A percentile compares a stretch with the other conserved stretches of the same genome.
phyloP scores from a whole-genome alignment of 1,284 basidiomycete genomes.

The Sporisorium exsertum region DNA sequence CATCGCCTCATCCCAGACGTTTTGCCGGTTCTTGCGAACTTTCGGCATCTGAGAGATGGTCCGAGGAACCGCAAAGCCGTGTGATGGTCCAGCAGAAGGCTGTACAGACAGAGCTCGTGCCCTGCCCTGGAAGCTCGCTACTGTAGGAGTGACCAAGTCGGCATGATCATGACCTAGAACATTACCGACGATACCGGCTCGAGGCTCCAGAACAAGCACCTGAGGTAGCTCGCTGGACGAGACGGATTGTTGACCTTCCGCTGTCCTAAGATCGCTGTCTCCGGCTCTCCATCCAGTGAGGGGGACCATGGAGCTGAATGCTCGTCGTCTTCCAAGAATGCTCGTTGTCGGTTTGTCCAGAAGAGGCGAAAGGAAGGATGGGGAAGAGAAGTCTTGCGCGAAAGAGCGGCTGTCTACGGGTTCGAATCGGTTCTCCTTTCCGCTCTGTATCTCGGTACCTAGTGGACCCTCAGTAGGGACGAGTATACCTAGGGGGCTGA shows the following conservation, averaged over 20 bases:
- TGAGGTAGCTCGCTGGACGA: conserved; percentile 8
- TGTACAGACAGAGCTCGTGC: conserved; percentile 20
- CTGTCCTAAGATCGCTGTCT: conserved; percentile 6
- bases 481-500: conserved; percentile 30
- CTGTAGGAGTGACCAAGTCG: conserved; percentile 33
- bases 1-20: conserved; percentile 32
- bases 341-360: not conserved
- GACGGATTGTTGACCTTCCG: not conserved
- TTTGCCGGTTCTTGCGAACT: not conserved
- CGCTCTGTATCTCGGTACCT: not conserved
- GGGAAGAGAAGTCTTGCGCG: too few species aligned
- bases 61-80: not conserved
- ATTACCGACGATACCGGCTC: not conserved
- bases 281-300: conserved; percentile 35
- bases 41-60: not conserved
- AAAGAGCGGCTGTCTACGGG: too few species aligned
- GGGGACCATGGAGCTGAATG: conserved; percentile 32
- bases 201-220: conserved; percentile 12
- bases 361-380: not conserved
- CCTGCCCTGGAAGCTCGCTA: conserved; percentile 23
- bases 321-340: conserved; percentile 10
- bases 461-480: conserved; percentile 11
- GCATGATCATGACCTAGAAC: not conserved
- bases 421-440: too few species aligned
- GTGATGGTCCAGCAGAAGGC: not conserved